Evolutionary conservation across 768 basidiomycete genomes (phyloP).

Genomic region (Pisolithus sp.): DNA sequence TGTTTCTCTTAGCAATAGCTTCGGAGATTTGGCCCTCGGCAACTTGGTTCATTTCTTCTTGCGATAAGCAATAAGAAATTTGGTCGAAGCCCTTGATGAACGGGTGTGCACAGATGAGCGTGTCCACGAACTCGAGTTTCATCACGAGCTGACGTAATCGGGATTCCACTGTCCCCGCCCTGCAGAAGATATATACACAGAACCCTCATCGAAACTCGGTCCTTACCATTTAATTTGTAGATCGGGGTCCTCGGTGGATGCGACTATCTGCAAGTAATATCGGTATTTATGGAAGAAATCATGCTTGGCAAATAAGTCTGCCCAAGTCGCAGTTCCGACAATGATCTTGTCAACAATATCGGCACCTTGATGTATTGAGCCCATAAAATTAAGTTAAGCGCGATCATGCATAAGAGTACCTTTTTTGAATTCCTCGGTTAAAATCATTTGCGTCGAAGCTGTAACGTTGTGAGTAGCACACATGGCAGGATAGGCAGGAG

Average conservation of each 20-base stretch:
- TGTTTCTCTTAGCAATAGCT: constrained; percentile 62
- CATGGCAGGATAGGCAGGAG: constrained; percentile 98
- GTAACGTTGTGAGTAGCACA: constrained; percentile 98
- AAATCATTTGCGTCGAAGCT: constrained; percentile 89
- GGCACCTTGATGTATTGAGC: constrained; percentile 52
- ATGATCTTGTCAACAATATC: constrained; percentile 93
- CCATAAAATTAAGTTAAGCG: background rate
- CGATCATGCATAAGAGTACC: constrained; percentile 36
- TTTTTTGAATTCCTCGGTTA: constrained; percentile 93
- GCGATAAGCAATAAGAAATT: constrained; percentile 73
- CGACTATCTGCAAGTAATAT: constrained; percentile 94
- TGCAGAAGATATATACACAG: constrained; percentile 22
- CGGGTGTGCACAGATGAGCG: constrained; percentile 87
- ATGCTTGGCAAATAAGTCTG: constrained; percentile 89
- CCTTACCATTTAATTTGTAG: constrained; percentile 88
- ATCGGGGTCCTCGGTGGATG: constrained; percentile 79
- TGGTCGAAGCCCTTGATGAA: constrained; percentile 93
- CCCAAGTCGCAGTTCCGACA: constrained; percentile 77
- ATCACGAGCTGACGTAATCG: constrained; percentile 92
- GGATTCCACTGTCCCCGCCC: constrained; percentile 98
- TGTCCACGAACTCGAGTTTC: constrained; percentile 95
- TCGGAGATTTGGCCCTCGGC: constrained; percentile 84
- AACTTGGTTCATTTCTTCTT: constrained; percentile 83
- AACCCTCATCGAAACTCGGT: background rate
- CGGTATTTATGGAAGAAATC: constrained; percentile 97